These are phyloP conservation scores for Diphasiastrum complanatum DNA, from an alignment of 83 land plant species.

Conservation along the genomic window DNA sequence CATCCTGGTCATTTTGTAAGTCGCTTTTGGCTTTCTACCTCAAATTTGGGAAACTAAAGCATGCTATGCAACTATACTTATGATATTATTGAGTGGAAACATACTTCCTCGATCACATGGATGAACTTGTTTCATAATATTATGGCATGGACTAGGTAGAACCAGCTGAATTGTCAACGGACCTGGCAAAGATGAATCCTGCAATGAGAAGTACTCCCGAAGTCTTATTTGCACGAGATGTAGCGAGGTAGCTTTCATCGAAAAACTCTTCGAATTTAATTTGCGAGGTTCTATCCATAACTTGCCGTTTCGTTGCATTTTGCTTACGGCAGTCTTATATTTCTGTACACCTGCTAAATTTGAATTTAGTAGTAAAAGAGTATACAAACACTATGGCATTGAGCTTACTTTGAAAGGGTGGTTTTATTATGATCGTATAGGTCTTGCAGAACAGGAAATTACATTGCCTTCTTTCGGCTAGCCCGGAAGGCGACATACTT, in stretches of 20 bases:
- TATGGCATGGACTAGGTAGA: constrained; percentile 70
- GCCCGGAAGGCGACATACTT: constrained; percentile 79
- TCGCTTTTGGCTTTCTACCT: constrained; percentile 5
- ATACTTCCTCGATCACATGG: too few species aligned
- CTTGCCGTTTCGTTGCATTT: too few species aligned
- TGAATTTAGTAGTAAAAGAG: neutral
- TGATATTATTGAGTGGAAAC: too few species aligned
- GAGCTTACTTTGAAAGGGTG: too few species aligned
- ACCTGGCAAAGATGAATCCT: constrained; percentile 92
- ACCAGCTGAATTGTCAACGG: constrained; percentile 93
- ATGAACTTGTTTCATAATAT: constrained; percentile 3
- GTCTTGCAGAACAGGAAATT: constrained; percentile 82
- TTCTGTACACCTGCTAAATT: too few species aligned
- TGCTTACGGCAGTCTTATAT: too few species aligned
- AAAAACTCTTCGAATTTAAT: neutral
- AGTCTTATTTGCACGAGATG: constrained; percentile 84
- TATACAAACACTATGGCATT: neutral
- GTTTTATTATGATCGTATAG: constrained; percentile 34
- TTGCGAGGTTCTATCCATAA: neutral
- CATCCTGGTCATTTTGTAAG: constrained; percentile 95
- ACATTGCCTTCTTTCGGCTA: constrained; percentile 77
- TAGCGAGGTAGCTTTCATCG: constrained; percentile 64
- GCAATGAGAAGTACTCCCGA: constrained; percentile 70
- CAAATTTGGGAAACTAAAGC: too few species aligned
- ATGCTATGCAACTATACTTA: too few species aligned